Percentiles rank a stretch among this genome's conserved stretches.
These are phyloP conservation scores for Bothriochloa decipiens DNA, from an alignment of 176 grass and related monocot genomes.

Conservation along the genomic window DNA sequence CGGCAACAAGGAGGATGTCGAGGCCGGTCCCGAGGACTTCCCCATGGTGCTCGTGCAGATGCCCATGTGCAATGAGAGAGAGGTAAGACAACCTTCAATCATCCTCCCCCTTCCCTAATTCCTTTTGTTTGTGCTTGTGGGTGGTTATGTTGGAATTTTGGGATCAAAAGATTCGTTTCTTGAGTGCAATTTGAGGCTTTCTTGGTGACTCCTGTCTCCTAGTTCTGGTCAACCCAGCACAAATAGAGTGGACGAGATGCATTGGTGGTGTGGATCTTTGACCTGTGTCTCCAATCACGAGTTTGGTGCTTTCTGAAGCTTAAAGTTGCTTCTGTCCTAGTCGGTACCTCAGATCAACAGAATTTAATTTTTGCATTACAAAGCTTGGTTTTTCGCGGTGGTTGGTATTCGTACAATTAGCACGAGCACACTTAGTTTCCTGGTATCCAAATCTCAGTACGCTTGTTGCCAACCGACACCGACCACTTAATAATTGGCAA, in stretches of 20 bases:
- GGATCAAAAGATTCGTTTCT: constrained; percentile 30
- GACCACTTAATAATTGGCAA: constrained; percentile 23
- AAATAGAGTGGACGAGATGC: background rate
- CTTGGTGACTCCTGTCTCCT: background rate
- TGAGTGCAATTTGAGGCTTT: constrained; percentile 11
- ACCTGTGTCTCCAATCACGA: constrained; percentile 13
- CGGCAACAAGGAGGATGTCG: constrained; percentile 51
- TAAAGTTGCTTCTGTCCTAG: constrained; percentile 16
- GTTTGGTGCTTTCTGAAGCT: constrained; percentile 12
- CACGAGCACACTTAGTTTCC: constrained; percentile 6
- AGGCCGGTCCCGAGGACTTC: constrained; percentile 49
- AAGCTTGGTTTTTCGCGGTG: constrained; percentile 24
- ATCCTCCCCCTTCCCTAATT: background rate
- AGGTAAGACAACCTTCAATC: constrained; percentile 45
- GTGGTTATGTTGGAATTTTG: background rate
- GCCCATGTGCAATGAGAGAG: constrained; percentile 96
- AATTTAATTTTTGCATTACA: background rate
- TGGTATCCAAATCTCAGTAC: constrained; percentile 20
- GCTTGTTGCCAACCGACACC: constrained; percentile 5
- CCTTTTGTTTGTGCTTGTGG: background rate
- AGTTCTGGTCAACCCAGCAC: constrained; percentile 15
- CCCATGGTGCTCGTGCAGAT: constrained; percentile 95
- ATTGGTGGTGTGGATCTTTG: constrained; percentile 52
- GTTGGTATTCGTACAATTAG: constrained; percentile 19
- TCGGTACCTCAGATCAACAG: constrained; percentile 10